phyloP scores from a whole-genome alignment of 345 rosid genomes.

The Lenwebbia sp. region DNA sequence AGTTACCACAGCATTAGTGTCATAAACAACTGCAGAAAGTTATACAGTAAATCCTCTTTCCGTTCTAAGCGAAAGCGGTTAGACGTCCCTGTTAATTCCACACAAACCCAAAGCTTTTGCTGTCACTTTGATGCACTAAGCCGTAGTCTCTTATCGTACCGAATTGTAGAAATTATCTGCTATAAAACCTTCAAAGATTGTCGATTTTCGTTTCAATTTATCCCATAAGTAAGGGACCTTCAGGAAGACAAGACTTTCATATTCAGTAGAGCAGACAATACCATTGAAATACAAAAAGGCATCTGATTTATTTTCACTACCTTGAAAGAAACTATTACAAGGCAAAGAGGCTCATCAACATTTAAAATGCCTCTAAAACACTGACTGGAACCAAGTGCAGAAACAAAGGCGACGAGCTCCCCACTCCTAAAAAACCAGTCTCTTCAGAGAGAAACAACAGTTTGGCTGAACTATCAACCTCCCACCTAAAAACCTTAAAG shows the following conservation, averaged over 20 bases:
- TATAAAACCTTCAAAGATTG: not conserved
- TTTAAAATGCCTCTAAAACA: constrained; percentile 17
- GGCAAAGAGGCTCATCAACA: constrained; percentile 11
- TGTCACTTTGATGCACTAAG: not conserved
- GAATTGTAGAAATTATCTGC: not conserved
- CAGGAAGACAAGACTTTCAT: not conserved
- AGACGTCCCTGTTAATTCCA: not conserved
- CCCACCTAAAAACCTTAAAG: constrained; percentile 5
- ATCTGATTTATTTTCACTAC: not conserved
- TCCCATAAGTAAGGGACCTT: not conserved
- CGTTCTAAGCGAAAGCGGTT: not conserved
- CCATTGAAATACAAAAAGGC: not conserved
- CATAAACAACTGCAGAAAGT: not conserved
- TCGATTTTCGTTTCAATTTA: not conserved
- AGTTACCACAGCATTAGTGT: not conserved
- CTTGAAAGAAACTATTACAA: not conserved
- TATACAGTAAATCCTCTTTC: not conserved
- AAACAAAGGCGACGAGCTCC: constrained; percentile 16
- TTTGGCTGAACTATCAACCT: not conserved
- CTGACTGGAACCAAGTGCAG: not conserved
- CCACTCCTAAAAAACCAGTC: constrained; percentile 12
- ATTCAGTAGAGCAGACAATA: not conserved
- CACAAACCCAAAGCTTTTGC: not conserved
- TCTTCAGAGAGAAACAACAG: not conserved
- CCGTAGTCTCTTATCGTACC: not conserved